Conservation (phyloP, 1,139 yeast species). For the Diutina ranongensis region DNA sequence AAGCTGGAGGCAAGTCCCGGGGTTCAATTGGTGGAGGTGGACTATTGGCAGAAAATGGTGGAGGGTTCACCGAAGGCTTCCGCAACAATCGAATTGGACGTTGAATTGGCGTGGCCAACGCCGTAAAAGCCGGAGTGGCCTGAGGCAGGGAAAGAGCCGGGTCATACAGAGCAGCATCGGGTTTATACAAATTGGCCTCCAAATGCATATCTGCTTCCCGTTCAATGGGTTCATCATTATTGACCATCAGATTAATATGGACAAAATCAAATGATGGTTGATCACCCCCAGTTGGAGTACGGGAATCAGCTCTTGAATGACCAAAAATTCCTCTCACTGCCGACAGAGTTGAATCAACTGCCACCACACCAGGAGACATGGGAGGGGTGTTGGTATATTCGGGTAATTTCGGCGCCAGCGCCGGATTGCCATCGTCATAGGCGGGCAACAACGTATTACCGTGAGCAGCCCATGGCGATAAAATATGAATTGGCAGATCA, state of each 20-base stretch:
- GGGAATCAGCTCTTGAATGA: background rate
- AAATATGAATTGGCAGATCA: slow-evolving; percentile 79
- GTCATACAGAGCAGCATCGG: slow-evolving; percentile 21
- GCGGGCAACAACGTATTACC: slow-evolving; percentile 61
- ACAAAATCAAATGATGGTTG: slow-evolving; percentile 15
- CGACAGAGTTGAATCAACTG: slow-evolving; percentile 22
- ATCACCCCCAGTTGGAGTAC: background rate
- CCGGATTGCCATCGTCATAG: slow-evolving; percentile 22
- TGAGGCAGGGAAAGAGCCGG: slow-evolving; percentile 17
- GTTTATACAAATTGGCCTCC: slow-evolving; percentile 52
- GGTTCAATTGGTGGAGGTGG: slow-evolving; percentile 15
- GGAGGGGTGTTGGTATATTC: slow-evolving; percentile 23
- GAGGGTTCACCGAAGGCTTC: slow-evolving; percentile 30
- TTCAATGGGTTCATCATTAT: slow-evolving; percentile 29
- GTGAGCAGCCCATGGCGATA: slow-evolving; percentile 57
- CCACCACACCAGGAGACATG: slow-evolving; percentile 44
- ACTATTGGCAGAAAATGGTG: slow-evolving; percentile 26
- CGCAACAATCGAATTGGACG: slow-evolving; percentile 27
- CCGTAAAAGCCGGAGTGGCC: slow-evolving; percentile 18
- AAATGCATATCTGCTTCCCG: slow-evolving; percentile 34
- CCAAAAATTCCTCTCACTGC: background rate
- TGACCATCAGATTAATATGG: slow-evolving; percentile 17
- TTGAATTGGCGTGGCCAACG: slow-evolving; percentile 21
- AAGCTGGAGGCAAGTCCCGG: slow-evolving; percentile 30
- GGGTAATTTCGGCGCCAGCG: slow-evolving; percentile 14